phyloP scores from a whole-genome alignment of 768 basidiomycete species.

The Russula sp. region DNA sequence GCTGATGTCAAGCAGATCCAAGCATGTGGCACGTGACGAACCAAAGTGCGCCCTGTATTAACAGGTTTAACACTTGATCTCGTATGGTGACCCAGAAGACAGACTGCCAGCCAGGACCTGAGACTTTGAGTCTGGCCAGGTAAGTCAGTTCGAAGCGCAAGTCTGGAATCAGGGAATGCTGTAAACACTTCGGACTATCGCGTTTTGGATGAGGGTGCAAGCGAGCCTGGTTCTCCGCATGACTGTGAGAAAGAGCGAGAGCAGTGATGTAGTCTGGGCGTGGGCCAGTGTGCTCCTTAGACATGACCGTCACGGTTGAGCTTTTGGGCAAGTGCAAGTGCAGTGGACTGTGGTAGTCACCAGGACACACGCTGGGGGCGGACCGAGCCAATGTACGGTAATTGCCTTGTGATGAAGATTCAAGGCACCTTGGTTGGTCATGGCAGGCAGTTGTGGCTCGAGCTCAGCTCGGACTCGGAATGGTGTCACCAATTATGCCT shows the following conservation, averaged over 20 bases:
- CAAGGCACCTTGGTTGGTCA: too few species aligned
- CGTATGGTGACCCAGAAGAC: conserved; percentile 58
- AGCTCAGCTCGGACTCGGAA: too few species aligned
- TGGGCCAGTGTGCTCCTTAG: conserved; percentile 8
- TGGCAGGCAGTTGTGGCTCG: too few species aligned
- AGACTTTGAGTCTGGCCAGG: conserved; percentile 48
- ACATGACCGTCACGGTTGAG: too few species aligned
- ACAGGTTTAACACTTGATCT: conserved; percentile 63
- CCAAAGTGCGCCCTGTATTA: conserved; percentile 65
- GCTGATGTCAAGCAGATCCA: neutral
- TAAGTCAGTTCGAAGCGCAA: conserved; percentile 73
- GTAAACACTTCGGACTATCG: neutral
- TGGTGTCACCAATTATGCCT: too few species aligned
- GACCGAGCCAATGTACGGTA: too few species aligned
- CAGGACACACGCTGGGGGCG: too few species aligned
- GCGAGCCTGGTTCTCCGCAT: neutral
- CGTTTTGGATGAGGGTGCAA: neutral
- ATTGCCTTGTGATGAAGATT: too few species aligned
- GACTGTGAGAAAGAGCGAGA: conserved; percentile 13
- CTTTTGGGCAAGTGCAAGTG: too few species aligned
- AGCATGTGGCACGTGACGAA: conserved; percentile 30
- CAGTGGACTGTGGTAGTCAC: too few species aligned
- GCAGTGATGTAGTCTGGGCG: conserved; percentile 21
- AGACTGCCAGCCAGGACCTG: conserved; percentile 52
- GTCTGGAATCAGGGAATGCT: conserved; percentile 51